These are phyloP conservation scores for Cystobasidium tubakii DNA, from an alignment of 768 basidiomycete species.

Conservation along the genomic window DNA sequence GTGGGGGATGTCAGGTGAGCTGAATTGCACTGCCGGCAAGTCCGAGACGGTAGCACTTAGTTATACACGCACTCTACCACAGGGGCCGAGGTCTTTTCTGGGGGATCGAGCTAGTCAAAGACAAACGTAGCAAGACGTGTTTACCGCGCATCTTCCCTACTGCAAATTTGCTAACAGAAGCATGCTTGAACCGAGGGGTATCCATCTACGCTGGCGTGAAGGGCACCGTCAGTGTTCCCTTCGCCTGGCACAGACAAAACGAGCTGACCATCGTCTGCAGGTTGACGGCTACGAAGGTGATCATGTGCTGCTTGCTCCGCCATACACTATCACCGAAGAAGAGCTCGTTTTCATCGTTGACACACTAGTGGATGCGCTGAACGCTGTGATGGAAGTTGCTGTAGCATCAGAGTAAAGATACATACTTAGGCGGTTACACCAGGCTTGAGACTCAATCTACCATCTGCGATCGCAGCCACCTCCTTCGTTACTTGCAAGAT, in stretches of 20 bases:
- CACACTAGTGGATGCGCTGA: not conserved
- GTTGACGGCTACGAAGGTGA: slow-evolving; percentile 15
- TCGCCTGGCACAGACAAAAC: not conserved
- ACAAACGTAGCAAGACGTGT: not conserved
- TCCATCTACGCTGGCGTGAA: not conserved
- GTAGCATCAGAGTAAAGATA: too few species aligned
- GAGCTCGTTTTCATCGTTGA: not conserved
- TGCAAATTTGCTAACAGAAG: not conserved
- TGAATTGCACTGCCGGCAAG: slow-evolving; percentile 49
- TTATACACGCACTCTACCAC: not conserved
- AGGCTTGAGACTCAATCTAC: slow-evolving; percentile 24
- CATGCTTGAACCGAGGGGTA: not conserved
- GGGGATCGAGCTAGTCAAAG: slow-evolving; percentile 50
- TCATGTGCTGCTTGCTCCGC: slow-evolving; percentile 11
- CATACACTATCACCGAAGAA: not conserved
- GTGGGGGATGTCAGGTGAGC: slow-evolving; percentile 60
- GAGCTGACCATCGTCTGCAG: not conserved
- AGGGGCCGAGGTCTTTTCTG: slow-evolving; percentile 79
- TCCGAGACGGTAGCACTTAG: not conserved
- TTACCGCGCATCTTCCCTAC: slow-evolving; percentile 46
- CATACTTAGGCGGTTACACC: not conserved
- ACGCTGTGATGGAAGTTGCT: not conserved
- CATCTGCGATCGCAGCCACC: slow-evolving; percentile 18
- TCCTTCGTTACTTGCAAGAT: slow-evolving; percentile 29
- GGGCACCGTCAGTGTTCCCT: not conserved